These are phyloP conservation scores for Penicillium hordei DNA, from an alignment of 2,329 filamentous ascomycete species.

Conservation along the genomic window DNA sequence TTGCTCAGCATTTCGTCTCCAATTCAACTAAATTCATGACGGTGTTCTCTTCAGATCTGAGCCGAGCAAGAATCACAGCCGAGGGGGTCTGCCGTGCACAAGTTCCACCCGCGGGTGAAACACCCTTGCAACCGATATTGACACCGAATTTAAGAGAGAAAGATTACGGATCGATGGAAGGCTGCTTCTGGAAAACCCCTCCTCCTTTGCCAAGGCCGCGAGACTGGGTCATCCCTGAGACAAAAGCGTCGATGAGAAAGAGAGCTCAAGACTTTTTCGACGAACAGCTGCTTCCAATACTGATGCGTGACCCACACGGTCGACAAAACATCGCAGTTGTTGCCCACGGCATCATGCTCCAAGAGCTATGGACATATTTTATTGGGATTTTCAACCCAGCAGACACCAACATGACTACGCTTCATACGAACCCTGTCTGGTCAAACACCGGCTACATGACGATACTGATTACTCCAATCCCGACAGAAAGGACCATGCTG, in stretches of 20 bases:
- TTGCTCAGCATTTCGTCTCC: conserved; percentile 66
- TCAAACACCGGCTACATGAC: conserved; percentile 66
- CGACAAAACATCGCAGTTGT: conserved; percentile 63
- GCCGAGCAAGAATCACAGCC: conserved; percentile 62
- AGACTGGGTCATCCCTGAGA: conserved; percentile 50
- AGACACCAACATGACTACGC: conserved; percentile 51
- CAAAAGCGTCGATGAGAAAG: conserved; percentile 62
- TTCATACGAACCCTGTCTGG: conserved; percentile 55
- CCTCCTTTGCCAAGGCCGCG: conserved; percentile 19
- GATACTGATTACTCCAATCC: conserved; percentile 34
- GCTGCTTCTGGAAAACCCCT: conserved; percentile 11
- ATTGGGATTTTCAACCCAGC: conserved; percentile 54
- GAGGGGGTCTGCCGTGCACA: conserved; percentile 29
- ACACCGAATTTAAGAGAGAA: conserved; percentile 38
- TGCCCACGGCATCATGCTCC: conserved; percentile 80
- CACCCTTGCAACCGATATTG: conserved; percentile 12
- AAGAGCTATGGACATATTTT: conserved; percentile 65
- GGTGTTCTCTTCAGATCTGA: conserved; percentile 75
- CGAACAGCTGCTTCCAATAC: conserved; percentile 59
- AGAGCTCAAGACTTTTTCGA: conserved; percentile 68
- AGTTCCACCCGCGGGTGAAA: neutral
- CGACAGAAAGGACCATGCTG: neutral
- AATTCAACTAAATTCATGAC: conserved; percentile 65
- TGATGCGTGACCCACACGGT: conserved; percentile 41
- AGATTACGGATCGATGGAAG: conserved; percentile 44